Evolutionary conservation across 1,284 basidiomycete species (phyloP).

Genomic region (Sporisorium scitamineum): DNA sequence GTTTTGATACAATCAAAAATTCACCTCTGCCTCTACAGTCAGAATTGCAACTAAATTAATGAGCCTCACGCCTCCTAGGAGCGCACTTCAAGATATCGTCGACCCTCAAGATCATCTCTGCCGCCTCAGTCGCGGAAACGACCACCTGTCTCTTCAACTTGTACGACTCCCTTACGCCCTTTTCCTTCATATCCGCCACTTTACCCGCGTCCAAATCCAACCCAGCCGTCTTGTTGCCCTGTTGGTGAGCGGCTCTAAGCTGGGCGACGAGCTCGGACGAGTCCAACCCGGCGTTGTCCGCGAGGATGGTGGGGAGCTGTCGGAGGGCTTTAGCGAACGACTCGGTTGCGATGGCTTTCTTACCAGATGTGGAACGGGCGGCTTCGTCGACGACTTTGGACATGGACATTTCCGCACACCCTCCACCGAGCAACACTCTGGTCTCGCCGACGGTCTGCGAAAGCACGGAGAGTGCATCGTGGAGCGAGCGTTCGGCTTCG

Average conservation of each 20-base stretch:
- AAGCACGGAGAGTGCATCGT: conserved; percentile 95
- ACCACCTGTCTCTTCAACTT: conserved; percentile 97
- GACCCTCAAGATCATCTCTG: conserved; percentile 96
- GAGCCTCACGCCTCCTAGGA: conserved; percentile 75
- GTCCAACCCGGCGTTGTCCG: conserved; percentile 97
- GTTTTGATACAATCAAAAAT: too few species aligned
- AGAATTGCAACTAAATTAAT: conserved; percentile 37
- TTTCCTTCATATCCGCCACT: conserved; percentile 86
- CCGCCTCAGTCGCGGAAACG: conserved; percentile 91
- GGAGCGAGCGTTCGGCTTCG: conserved; percentile 96
- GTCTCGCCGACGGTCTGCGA: conserved; percentile 99
- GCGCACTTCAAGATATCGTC: conserved; percentile 75
- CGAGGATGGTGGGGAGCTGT: conserved; percentile 89
- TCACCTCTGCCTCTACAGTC: background rate
- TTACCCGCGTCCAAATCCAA: conserved; percentile 89
- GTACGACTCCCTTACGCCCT: conserved; percentile 95
- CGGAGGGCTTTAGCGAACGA: conserved; percentile 88
- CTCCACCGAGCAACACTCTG: conserved; percentile 90
- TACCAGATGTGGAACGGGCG: conserved; percentile 85
- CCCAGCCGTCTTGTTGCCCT: conserved; percentile 85
- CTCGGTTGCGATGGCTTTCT: conserved; percentile 95
- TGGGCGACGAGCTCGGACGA: conserved; percentile 93
- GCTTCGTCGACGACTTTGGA: conserved; percentile 91
- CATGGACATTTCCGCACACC: conserved; percentile 99
- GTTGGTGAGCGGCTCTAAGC: conserved; percentile 92